Base-by-base conservation (phyloP, 305 asterid species). In the Galium porrigens region DNA sequence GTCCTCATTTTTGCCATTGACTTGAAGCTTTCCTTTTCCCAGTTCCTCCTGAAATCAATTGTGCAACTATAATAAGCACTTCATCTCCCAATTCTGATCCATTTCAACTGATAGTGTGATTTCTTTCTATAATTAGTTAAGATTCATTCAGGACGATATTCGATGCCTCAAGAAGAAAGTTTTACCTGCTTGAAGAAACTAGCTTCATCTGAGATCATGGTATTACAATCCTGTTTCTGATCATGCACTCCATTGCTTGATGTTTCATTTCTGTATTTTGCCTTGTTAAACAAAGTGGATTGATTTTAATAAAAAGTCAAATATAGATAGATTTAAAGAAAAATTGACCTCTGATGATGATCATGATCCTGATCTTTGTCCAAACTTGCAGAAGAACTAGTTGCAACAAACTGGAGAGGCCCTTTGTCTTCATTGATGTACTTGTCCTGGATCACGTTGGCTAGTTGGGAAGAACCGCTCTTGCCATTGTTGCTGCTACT, bases 11-110 rank as follows among this genome's bases (percentile, higher is more conserved):
- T 29, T 74, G 36, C 68, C 78, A 58, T 57, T 34, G 30, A 64
- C 69, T 27, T 72, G 74, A 55, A 49, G 49, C 37, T 53, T 63
- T 34, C 53, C 65, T 68, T 74, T 65, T 70, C 57, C 65, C 67
- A 73, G 65, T 72, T 64, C 81, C 62, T 72, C 83, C 95, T 84
- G 75, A 25, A 72, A 27, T 73, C 70, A 66, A 65, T 41, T 41
- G 48, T 41, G 54, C 53, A 58, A 30, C 1, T 65, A 34, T 27
- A 42, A 48, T 71, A 0, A 71, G 72, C 39, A 49, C 6, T 61
- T 15, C 4, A 6, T 9, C 34, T 10, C 52, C 27, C 3, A 51
- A 17, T 17, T 15, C 65, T 10, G 7, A 41, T 20, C 3, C 29
- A 48, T 22, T 22, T 53, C 49, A 10, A 5, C 22, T 70, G 11